These are phyloP conservation scores for Penicillium concentricum DNA, from an alignment of 2,329 filamentous ascomycete species.

Conservation along the genomic window DNA sequence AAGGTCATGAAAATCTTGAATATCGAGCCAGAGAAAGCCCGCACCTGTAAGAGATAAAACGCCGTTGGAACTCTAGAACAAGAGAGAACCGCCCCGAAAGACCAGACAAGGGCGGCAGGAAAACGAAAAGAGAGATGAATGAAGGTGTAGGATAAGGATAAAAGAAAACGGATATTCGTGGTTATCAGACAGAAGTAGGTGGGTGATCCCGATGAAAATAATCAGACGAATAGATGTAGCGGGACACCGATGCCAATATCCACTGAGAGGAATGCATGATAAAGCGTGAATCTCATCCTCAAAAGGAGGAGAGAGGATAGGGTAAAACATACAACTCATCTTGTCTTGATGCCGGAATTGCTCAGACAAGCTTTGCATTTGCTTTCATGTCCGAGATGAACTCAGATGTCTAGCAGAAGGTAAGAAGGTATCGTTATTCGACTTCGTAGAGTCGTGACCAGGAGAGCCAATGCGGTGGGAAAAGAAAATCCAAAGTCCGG, in stretches of 20 bases:
- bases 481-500: not conserved
- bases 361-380: slow-evolving; percentile 3
- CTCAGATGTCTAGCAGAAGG: not conserved
- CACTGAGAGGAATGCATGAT: slow-evolving; percentile 2
- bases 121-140: not conserved
- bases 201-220: slow-evolving; percentile 11
- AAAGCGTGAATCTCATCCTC: slow-evolving; percentile 4
- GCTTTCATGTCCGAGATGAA: not conserved
- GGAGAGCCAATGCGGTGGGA: slow-evolving; percentile 2
- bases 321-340: slow-evolving; percentile 2
- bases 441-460: slow-evolving; percentile 18
- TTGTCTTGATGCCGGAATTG: not conserved
- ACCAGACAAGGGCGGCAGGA: slow-evolving; percentile 9
- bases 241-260: not conserved
- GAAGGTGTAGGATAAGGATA: not conserved
- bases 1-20: not conserved
- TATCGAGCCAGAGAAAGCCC: not conserved
- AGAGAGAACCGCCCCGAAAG: slow-evolving; percentile 8
- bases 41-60: slow-evolving; percentile 12
- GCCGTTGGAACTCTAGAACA: slow-evolving; percentile 23
- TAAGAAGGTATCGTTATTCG: slow-evolving; percentile 7
- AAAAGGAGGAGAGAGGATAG: slow-evolving; percentile 1
- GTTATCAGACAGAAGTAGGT: slow-evolving; percentile 14
- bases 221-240: slow-evolving; percentile 3
- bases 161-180: slow-evolving; percentile 16